Evolutionary conservation across 2,329 filamentous ascomycete species (phyloP).

Genomic region (Penicillium sp.): DNA sequence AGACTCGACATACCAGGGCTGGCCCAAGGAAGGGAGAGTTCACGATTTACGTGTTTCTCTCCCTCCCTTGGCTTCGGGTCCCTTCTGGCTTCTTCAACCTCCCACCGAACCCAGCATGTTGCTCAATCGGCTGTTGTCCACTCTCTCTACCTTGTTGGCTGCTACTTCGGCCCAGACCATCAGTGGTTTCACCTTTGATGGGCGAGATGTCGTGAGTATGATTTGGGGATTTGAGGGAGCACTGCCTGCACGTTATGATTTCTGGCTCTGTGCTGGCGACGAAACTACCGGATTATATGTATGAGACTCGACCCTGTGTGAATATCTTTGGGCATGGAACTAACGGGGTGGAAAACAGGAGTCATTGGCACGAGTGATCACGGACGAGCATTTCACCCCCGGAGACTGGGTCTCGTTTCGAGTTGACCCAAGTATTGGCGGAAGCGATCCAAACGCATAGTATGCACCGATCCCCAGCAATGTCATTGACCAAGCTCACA

Average conservation of each 20-base stretch:
- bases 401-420: slow-evolving; percentile 46
- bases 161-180: slow-evolving; percentile 51
- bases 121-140: slow-evolving; percentile 28
- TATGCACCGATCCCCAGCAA: slow-evolving; percentile 33
- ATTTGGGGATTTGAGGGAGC: slow-evolving; percentile 19
- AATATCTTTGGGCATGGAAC: no score
- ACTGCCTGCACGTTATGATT: slow-evolving; percentile 46
- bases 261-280: slow-evolving; percentile 61
- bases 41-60: not conserved
- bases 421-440: slow-evolving; percentile 46
- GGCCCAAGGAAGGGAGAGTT: slow-evolving; percentile 5
- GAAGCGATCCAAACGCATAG: slow-evolving; percentile 55
- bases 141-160: slow-evolving; percentile 40
- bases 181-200: slow-evolving; percentile 51
- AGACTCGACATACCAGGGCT: slow-evolving; percentile 15
- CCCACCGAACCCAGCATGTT: slow-evolving; percentile 26
- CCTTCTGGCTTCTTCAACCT: slow-evolving; percentile 4
- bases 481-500: not conserved
- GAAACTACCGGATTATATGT: slow-evolving; percentile 52
- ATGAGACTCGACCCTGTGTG: not conserved
- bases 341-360: no score
- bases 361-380: slow-evolving; percentile 42
- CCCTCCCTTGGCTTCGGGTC: slow-evolving; percentile 1
- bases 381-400: slow-evolving; percentile 35
- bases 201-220: slow-evolving; percentile 48